Evolutionary conservation across 164 flowering plant species (phyloP).

Genomic region (Kalanchoe fedtschenkoi): DNA sequence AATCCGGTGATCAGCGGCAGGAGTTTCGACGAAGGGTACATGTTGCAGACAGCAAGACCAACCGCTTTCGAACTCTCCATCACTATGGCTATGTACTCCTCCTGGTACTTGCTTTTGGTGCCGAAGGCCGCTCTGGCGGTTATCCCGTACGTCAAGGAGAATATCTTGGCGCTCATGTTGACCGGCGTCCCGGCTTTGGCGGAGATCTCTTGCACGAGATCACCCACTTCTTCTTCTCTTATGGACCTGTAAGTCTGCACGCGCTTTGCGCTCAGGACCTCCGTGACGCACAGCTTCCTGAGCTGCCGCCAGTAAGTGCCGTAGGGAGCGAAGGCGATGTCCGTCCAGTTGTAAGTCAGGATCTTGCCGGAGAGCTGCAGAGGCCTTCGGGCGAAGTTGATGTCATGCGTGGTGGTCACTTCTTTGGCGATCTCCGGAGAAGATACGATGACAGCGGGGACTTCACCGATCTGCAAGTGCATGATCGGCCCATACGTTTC

Average conservation of each 20-base stretch:
- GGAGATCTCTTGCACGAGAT: slow-evolving; percentile 10
- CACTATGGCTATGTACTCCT: slow-evolving; percentile 4
- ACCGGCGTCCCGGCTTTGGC: slow-evolving; percentile 10
- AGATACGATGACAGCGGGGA: slow-evolving; percentile 28
- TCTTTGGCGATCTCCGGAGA: slow-evolving; percentile 31
- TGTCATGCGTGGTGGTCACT: slow-evolving; percentile 30
- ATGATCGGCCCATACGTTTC: slow-evolving; percentile 28
- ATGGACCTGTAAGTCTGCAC: slow-evolving; percentile 24
- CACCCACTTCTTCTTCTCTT: slow-evolving; percentile 21
- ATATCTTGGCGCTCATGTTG: slow-evolving; percentile 17
- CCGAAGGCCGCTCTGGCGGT: slow-evolving; percentile 18
- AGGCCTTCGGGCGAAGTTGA: slow-evolving; percentile 14
- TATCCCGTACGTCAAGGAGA: slow-evolving; percentile 3
- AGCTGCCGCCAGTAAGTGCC: slow-evolving; percentile 42
- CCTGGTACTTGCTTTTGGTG: slow-evolving; percentile 5
- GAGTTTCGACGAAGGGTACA: slow-evolving; percentile 6
- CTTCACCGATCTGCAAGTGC: slow-evolving; percentile 33
- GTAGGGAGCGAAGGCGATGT: slow-evolving; percentile 28
- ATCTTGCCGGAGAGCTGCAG: slow-evolving; percentile 12
- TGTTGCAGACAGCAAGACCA: not conserved
- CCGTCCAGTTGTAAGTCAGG: slow-evolving; percentile 17
- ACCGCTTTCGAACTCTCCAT: slow-evolving; percentile 1
- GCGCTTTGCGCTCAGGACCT: slow-evolving; percentile 25
- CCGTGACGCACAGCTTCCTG: slow-evolving; percentile 22
- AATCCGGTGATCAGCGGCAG: slow-evolving; percentile 7